Evolutionary conservation across 2,329 filamentous ascomycete species (phyloP), one percentile per base, ranked within the genome.

Genomic region (Aspergillus brunneoviolaceus): DNA sequence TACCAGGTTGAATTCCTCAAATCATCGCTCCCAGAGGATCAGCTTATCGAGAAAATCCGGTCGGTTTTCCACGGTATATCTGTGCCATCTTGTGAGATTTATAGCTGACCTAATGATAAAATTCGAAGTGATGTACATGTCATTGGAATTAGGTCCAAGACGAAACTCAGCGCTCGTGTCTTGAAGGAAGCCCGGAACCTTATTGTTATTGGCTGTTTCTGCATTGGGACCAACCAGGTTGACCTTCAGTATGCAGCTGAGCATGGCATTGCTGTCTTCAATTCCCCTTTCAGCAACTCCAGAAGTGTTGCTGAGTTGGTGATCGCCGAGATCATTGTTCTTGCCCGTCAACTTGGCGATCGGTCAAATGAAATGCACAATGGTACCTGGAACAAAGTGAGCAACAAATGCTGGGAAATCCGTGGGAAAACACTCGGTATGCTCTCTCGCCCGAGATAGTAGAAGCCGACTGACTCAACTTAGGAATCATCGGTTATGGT

Each of bases 351-450:
- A 79, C 84, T 99, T 35, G 89, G 91, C 63, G 95, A 99, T 77
- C 91, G 95, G 68, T 96, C 91, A 63, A 92, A 86, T 70, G 95
- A 99, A 80, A 87, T 99, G 85, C 95, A 99, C 82, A 86, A 86
- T 59, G 95, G 95, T 59, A 92, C 87, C 49, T 99, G 95, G 95
- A 98, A 98, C 79, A 99, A 99, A 82, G 93, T 98, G 72, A 96
- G 92, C 81, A 85, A 86, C 71, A 93, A 90, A 73, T 99, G 95
- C 84, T 98, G 95, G 95, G 95, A 99, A 77, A 92, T 98, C 70
- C 88, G 95, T 70, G 95, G 95, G 75, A 99, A 99, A 84, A 98
- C 94, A 49, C 84, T 99, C 56, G 95, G 90, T 87, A 78, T 61
- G 80, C 62, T 33, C 14, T 47, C 55, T 25, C 27, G 49, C 25